Evolutionary conservation across 2,329 filamentous ascomycete species (phyloP), one percentile per base, ranked within the genome.

Genomic region (Fusarium protoensiforme): DNA sequence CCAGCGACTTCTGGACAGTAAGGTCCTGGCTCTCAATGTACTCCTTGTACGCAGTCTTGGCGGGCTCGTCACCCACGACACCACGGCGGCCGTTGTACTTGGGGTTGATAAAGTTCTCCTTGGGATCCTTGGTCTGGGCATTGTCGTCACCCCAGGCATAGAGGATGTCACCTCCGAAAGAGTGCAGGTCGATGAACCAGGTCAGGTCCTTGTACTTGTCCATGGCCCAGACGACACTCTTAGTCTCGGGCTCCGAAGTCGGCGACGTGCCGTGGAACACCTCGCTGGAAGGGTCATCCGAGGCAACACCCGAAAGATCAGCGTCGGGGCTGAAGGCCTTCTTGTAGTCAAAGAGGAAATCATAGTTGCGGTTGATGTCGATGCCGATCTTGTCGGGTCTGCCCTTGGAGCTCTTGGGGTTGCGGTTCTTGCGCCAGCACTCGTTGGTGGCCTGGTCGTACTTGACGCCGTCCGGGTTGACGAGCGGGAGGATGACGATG

Each of bases 181-280:
- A 89, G 82, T 91, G 89, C 51, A 91, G 82, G 71, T 91, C 89
- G 67, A 90, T 80, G 77, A 89, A 89, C 88, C 88, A 91, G 31
- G 85, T 83, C 53, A 91, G 80, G 51, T 84, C 84, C 56, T 81
- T 78, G 78, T 86, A 87, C 31, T 83, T 81, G 72, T 87, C 84
- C 76, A 90, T 81, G 9, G 88, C 78, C 80, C 86, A 89, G 66
- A 85, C 86, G 65, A 89, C 83, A 75, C 85, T 88, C 78, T 86
- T 82, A 3, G 88, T 87, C 81, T 91, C 89, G 0, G 88, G 81
- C 80, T 91, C 89, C 0, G 88, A 90, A 60, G 85, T 85, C 3
- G 88, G 82, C 13, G 78, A 81, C 1, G 84, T 84, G 43, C 89
- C 89, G 71, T 87, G 85, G 78, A 85, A 90, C 18, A 84, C 82